Base-by-base conservation (phyloP, 768 basidiomycete species). In the Austroboletus festivus region DNA sequence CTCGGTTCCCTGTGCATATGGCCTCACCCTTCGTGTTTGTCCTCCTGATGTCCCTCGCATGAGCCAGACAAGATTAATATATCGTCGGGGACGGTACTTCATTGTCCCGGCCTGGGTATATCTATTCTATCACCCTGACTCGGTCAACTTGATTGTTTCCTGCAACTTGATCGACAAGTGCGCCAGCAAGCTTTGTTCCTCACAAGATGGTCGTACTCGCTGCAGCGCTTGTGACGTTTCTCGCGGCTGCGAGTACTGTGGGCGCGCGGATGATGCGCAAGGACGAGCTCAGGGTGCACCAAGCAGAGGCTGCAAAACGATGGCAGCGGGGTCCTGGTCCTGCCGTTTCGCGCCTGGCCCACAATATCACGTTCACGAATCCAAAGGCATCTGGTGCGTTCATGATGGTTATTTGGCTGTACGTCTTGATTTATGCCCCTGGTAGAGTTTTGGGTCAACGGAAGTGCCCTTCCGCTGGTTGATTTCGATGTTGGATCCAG, bases 401-500 rank as follows among this genome's bases (percentile, higher is more conserved):
- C n/a, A n/a, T n/a, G n/a, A n/a, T n/a, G n/a, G n/a, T n/a, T n/a
- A n/a, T n/a, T n/a, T n/a, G n/a, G n/a, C n/a, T n/a, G n/a, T n/a
- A n/a, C n/a, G n/a, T n/a, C n/a, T n/a, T n/a, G n/a, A 39, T 47
- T 42, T 12, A 53, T 19, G 35, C 15, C 20, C 19, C 9, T 15
- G 19, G 6, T 18, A 85, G 85, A 83, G 55, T 89, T 86, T 60
- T 86, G 71, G 57, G 86, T 89, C 15, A 71, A 87, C 53, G 86
- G 86, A 1, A 73, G 68, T 37, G 70, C 65, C 28, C 80, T 89
- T 38, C 86, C 87, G 5, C 71, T 81, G 37, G 82, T 89, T 18
- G 73, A 82, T 55, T 89, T 83, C 54, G 85, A 89, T 55, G 71
- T 86, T 33, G 87, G 86, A 3, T 83, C 85, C 3, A 85, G 83